Evolutionary conservation across 2,329 filamentous ascomycete genomes (phyloP).

Genomic region (Exophiala phaeomuriformis): DNA sequence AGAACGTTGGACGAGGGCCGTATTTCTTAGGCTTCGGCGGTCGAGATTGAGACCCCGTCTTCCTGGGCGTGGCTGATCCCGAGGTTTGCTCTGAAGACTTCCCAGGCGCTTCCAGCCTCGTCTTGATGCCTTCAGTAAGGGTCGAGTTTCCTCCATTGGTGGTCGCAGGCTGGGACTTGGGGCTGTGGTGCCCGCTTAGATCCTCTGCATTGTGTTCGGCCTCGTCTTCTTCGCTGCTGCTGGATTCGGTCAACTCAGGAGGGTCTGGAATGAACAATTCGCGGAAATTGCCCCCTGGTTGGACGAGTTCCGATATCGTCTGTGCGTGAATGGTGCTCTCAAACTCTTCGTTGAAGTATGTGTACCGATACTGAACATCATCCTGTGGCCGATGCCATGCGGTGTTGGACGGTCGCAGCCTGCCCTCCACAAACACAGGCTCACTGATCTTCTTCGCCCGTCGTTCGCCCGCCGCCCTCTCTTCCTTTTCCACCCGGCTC

Average conservation of each 20-base stretch:
- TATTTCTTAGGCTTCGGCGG: slow-evolving; percentile 48
- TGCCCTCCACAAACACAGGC: slow-evolving; percentile 82
- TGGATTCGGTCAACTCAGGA: slow-evolving; percentile 64
- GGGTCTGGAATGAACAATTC: slow-evolving; percentile 90
- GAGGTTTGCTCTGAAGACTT: slow-evolving; percentile 18
- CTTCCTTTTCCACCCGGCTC: slow-evolving; percentile 84
- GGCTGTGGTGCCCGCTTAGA: slow-evolving; percentile 14
- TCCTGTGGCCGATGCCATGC: slow-evolving; percentile 84
- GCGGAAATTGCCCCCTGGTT: slow-evolving; percentile 73
- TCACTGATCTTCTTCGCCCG: slow-evolving; percentile 82
- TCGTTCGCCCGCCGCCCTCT: slow-evolving; percentile 73
- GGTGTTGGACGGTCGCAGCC: slow-evolving; percentile 65
- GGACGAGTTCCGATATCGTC: slow-evolving; percentile 85
- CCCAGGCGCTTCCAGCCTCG: slow-evolving; percentile 6
- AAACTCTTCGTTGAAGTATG: slow-evolving; percentile 97
- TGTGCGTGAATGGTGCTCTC: slow-evolving; percentile 93
- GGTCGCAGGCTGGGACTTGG: slow-evolving; percentile 8
- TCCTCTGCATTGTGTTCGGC: slow-evolving; percentile 2
- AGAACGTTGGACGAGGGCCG: slow-evolving; percentile 87
- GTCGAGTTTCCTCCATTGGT: slow-evolving; percentile 2
- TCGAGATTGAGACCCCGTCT: slow-evolving; percentile 20
- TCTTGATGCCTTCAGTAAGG: slow-evolving; percentile 4
- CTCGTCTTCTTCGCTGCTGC: slow-evolving; percentile 56
- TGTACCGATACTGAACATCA: slow-evolving; percentile 88
- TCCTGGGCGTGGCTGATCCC: slow-evolving; percentile 42